A percentile compares a stretch with the other conserved stretches of the same genome.
These are phyloP conservation scores for Colletotrichum sp. DNA, from an alignment of 2,329 filamentous ascomycete species.

Conservation along the genomic window DNA sequence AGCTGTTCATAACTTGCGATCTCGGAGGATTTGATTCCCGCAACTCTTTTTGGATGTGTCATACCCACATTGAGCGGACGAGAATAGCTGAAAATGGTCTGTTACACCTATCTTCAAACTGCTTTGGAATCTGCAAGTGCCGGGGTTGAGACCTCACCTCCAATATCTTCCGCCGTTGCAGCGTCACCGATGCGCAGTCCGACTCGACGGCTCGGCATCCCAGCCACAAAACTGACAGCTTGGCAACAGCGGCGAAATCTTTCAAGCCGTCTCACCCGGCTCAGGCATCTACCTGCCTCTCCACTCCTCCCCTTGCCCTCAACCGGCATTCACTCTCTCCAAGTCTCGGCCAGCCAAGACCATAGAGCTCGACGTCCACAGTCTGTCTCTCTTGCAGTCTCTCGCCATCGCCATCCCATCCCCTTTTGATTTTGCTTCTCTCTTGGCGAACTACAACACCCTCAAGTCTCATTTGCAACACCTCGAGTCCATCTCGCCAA, in stretches of 20 bases:
- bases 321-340: slow-evolving; percentile 30
- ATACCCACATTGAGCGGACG: too few species aligned
- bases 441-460: slow-evolving; percentile 28
- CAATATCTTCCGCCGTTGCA: background rate
- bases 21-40: too few species aligned
- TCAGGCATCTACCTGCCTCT: slow-evolving; percentile 28
- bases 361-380: slow-evolving; percentile 30
- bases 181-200: background rate
- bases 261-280: slow-evolving; percentile 30
- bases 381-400: slow-evolving; percentile 42
- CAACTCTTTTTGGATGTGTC: too few species aligned
- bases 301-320: slow-evolving; percentile 20
- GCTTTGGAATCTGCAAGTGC: background rate
- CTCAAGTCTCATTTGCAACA: slow-evolving; percentile 24
- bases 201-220: background rate
- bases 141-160: background rate
- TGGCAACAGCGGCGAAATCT: slow-evolving; percentile 26
- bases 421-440: slow-evolving; percentile 25
- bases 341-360: slow-evolving; percentile 27
- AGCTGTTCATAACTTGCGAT: background rate
- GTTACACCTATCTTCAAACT: background rate
- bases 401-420: slow-evolving; percentile 42
- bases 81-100: background rate
- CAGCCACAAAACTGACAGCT: background rate
- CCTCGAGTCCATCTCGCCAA: slow-evolving; percentile 9